phyloP scores from a whole-genome alignment of 805 yeast genomes.

The Diddensiella santjacobensis region DNA sequence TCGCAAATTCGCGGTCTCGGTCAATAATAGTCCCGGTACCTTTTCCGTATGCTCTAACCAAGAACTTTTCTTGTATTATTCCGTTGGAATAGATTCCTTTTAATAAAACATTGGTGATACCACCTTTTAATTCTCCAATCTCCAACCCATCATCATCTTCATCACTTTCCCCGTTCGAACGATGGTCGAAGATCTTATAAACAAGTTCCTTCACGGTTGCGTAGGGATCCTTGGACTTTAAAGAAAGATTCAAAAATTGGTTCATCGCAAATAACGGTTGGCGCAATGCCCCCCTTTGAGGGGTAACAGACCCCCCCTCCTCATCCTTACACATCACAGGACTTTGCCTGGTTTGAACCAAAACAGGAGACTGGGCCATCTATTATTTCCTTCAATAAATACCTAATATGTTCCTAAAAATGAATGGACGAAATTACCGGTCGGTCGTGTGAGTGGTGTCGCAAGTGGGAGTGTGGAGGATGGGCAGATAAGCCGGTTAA shows the following conservation, averaged over 20 bases:
- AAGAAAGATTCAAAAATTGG: constrained; percentile 14
- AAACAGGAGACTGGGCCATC: neutral
- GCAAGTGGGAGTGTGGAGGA: neutral
- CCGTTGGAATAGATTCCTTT: constrained; percentile 22
- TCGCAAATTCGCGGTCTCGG: constrained; percentile 67
- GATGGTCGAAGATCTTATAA: constrained; percentile 9
- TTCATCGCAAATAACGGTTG: constrained; percentile 19
- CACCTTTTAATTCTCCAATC: constrained; percentile 33
- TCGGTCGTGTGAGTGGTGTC: neutral
- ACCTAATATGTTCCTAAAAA: too few relatives aligned
- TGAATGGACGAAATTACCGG: too few relatives aligned
- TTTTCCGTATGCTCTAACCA: constrained; percentile 69
- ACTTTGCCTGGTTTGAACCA: neutral
- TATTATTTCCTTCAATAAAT: too few relatives aligned
- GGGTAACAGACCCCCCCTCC: neutral
- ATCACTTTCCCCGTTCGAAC: neutral
- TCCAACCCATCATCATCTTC: constrained; percentile 14
- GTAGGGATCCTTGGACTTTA: constrained; percentile 12
- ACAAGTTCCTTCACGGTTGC: constrained; percentile 17
- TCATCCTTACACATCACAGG: neutral
- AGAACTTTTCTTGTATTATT: constrained; percentile 21
- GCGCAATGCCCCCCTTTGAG: neutral
- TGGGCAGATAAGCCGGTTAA: neutral
- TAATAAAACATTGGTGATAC: constrained; percentile 37
- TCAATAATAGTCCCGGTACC: constrained; percentile 72